Conservation (phyloP, 1,139 yeast species). For the Casaregolazyma suthepensis region DNA sequence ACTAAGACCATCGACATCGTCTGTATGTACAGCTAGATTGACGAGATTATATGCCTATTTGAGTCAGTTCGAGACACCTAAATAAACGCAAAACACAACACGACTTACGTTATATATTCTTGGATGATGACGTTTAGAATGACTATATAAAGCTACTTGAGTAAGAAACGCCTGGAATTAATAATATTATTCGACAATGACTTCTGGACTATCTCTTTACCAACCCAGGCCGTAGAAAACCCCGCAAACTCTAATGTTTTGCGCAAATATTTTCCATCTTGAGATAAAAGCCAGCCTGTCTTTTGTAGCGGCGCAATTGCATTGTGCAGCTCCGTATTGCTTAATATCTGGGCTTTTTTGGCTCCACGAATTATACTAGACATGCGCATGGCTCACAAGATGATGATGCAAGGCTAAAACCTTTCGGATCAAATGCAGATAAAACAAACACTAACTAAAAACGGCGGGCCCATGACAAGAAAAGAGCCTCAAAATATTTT, state of each 20-base stretch:
- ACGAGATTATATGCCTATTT: constrained; percentile 51
- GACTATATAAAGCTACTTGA: constrained; percentile 55
- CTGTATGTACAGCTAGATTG: constrained; percentile 55
- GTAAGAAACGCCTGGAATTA: constrained; percentile 45
- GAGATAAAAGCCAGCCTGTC: constrained; percentile 15
- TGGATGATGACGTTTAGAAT: constrained; percentile 67
- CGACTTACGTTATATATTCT: constrained; percentile 21
- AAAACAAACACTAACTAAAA: background rate
- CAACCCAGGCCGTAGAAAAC: constrained; percentile 23
- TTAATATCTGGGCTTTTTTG: background rate
- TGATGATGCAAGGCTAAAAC: background rate
- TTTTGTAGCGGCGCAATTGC: constrained; percentile 7
- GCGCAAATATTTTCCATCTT: constrained; percentile 10
- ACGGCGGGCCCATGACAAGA: background rate
- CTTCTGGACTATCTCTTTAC: constrained; percentile 1
- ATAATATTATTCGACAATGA: background rate
- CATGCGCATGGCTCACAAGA: background rate
- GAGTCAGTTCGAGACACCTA: background rate
- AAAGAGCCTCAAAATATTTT: background rate
- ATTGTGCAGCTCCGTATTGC: constrained; percentile 1
- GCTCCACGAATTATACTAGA: background rate
- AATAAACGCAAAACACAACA: background rate
- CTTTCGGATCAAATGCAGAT: background rate
- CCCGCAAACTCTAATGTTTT: constrained; percentile 18
- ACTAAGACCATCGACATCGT: constrained; percentile 55